Evolutionary conservation across 139 green algal species (phyloP).

Genomic region (Nannochloris sp.): DNA sequence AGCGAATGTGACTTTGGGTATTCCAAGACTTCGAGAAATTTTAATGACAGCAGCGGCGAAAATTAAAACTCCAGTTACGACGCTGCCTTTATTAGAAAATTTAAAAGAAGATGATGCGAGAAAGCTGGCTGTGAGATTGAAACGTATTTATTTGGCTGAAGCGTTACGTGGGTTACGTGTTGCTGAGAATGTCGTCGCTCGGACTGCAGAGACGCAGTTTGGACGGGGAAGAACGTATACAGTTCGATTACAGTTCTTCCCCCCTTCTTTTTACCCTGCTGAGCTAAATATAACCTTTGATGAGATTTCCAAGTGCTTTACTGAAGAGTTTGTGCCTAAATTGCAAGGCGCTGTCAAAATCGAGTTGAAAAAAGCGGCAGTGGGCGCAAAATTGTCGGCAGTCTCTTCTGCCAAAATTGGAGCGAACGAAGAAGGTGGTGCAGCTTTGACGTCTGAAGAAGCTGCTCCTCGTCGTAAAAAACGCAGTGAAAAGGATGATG

Average conservation of each 20-base stretch:
- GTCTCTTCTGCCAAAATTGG: conserved; percentile 12
- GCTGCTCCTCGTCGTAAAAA: background rate
- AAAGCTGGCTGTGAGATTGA: conserved; percentile 63
- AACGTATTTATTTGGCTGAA: conserved; percentile 76
- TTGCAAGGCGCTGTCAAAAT: conserved; percentile 46
- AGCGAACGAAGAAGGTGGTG: conserved; percentile 23
- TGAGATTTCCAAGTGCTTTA: conserved; percentile 55
- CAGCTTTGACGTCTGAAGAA: conserved; percentile 8
- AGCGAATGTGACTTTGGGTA: conserved; percentile 97
- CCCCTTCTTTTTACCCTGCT: conserved; percentile 41
- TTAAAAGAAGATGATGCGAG: conserved; percentile 2
- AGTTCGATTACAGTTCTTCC: conserved; percentile 41
- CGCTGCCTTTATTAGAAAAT: conserved; percentile 58
- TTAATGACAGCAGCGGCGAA: conserved; percentile 85
- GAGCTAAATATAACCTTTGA: conserved; percentile 61
- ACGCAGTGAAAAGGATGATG: conserved; percentile 41
- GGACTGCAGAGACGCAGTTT: background rate
- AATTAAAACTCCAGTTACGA: conserved; percentile 94
- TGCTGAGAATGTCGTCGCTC: conserved; percentile 45
- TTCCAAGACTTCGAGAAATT: conserved; percentile 71
- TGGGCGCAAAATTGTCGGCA: background rate
- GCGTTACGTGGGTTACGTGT: conserved; percentile 51
- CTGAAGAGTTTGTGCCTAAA: conserved; percentile 48
- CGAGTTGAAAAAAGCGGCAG: conserved; percentile 21
- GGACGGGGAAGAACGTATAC: conserved; percentile 35